Conservation (phyloP, 2,329 filamentous ascomycete genomes). For the Colletotrichum salicis region DNA sequence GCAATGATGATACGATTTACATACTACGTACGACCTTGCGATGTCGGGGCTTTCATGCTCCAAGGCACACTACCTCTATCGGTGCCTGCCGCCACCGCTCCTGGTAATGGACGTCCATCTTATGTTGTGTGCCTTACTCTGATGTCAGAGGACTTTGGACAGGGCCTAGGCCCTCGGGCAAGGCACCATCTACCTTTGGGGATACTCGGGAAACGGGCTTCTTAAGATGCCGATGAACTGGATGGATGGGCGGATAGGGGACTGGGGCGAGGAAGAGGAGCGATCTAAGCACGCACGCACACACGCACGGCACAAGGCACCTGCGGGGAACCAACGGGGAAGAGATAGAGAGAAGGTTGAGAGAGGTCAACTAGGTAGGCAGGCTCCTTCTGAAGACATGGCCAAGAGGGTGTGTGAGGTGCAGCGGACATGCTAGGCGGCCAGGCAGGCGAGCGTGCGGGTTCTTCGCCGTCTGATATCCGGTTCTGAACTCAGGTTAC, state of each 20-base stretch:
- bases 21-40: background rate
- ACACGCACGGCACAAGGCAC: background rate
- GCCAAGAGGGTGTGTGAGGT: background rate
- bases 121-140: background rate
- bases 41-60: background rate
- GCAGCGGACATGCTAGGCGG: background rate
- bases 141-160: conserved; percentile 14
- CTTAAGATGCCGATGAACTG: conserved; percentile 1
- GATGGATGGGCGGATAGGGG: background rate
- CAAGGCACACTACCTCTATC: background rate
- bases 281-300: conserved; percentile 1
- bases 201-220: background rate
- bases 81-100: background rate
- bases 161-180: conserved; percentile 1
- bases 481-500: background rate
- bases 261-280: background rate
- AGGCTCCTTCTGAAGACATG: background rate
- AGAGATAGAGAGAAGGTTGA: background rate
- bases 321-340: background rate
- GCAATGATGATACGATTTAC: background rate
- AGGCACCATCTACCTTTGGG: conserved; percentile 4
- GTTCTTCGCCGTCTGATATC: conserved; percentile 29
- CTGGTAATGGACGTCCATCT: background rate
- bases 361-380: background rate
- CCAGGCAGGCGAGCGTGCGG: conserved; percentile 1